phyloP scores from a whole-genome alignment of 306 rosid genomes.

The Datisca glomerata region DNA sequence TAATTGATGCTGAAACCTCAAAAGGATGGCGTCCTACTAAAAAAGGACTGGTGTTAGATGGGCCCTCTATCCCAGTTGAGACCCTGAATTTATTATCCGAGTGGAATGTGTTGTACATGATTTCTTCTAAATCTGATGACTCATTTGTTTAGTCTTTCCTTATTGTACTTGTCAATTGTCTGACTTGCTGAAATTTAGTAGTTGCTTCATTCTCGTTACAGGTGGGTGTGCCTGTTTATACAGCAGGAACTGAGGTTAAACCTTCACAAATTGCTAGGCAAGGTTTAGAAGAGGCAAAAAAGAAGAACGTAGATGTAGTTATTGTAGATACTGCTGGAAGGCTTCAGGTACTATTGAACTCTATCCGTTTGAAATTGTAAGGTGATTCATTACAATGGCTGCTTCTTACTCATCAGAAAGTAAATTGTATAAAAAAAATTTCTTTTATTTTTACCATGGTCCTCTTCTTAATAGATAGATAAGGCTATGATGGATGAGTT shows the following conservation, averaged over 20 bases:
- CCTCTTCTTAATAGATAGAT: constrained; percentile 54
- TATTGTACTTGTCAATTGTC: no score
- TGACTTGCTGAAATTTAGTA: no score
- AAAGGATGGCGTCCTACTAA: no score
- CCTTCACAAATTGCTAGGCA: constrained; percentile 79
- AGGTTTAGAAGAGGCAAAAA: constrained; percentile 94
- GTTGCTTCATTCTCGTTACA: constrained; percentile 39
- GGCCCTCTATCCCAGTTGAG: no score
- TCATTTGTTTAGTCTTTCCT: no score
- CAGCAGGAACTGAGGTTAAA: constrained; percentile 82
- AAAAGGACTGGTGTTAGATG: background rate
- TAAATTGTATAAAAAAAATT: no score
- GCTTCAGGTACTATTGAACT: constrained; percentile 63
- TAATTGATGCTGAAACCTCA: no score
- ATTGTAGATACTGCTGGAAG: constrained; percentile 98
- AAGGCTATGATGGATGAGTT: constrained; percentile 92
- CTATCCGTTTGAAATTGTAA: background rate
- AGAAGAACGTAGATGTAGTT: constrained; percentile 77
- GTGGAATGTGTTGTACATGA: background rate
- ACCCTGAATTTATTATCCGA: background rate
- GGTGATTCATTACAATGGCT: background rate
- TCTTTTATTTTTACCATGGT: no score
- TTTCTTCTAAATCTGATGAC: no score
- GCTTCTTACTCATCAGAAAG: constrained; percentile 7
- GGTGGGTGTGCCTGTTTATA: constrained; percentile 88